Percentiles rank a stretch among this genome's conserved stretches.
Conservation (phyloP, 2,329 filamentous ascomycete genomes). For the Pseudonectria foliicola region DNA sequence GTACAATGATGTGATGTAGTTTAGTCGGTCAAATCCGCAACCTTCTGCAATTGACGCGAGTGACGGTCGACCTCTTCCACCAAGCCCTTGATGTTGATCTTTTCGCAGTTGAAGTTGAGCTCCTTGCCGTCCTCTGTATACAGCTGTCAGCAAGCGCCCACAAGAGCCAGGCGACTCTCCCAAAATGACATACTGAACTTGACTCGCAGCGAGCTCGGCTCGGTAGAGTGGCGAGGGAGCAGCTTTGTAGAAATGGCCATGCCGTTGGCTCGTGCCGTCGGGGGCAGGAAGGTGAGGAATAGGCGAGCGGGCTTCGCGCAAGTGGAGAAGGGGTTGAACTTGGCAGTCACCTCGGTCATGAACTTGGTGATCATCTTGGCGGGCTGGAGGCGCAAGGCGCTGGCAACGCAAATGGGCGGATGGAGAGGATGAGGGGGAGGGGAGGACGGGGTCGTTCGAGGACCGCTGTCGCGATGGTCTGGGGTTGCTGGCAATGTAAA, state of each 20-base stretch:
- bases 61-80: constrained; percentile 86
- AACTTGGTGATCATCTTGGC: constrained; percentile 73
- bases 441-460: constrained; percentile 3
- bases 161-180: neutral
- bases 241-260: constrained; percentile 75
- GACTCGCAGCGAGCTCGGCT: constrained; percentile 62
- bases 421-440: constrained; percentile 1
- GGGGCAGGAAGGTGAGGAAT: constrained; percentile 79
- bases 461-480: constrained; percentile 5
- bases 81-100: constrained; percentile 77
- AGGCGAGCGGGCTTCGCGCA: constrained; percentile 76
- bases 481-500: constrained; percentile 13
- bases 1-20: constrained; percentile 17
- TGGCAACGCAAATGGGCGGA: constrained; percentile 3
- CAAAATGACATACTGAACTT: constrained; percentile 70
- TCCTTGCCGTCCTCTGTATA: constrained; percentile 82
- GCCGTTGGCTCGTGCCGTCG: constrained; percentile 63
- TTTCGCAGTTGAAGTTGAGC: constrained; percentile 72
- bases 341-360: constrained; percentile 75
- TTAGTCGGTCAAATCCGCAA: constrained; percentile 64
- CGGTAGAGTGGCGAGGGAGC: constrained; percentile 61
- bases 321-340: constrained; percentile 86
- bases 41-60: constrained; percentile 72
- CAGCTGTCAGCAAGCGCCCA: constrained; percentile 15
- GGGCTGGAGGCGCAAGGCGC: constrained; percentile 7